Evolutionary conservation across 495 filamentous ascomycete genomes (phyloP).

Genomic region (Podospora fimiseda): DNA sequence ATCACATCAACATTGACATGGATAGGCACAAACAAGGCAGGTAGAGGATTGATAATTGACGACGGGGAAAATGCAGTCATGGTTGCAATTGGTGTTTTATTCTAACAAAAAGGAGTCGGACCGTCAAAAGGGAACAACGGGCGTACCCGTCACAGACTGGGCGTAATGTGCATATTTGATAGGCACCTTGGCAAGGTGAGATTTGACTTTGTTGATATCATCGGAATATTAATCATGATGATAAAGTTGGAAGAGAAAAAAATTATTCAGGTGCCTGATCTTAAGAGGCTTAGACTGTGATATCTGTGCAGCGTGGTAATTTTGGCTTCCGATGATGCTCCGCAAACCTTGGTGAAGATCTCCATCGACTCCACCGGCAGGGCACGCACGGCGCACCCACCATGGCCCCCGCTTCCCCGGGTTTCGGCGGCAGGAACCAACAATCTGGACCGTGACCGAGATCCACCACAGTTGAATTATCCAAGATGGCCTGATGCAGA

Average conservation of each 20-base stretch:
- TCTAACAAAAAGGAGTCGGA: not conserved
- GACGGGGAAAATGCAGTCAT: not conserved
- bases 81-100: not conserved
- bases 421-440: slow-evolving; percentile 5
- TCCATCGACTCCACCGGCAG: not conserved
- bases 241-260: no score
- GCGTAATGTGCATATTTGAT: no score
- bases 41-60: not conserved
- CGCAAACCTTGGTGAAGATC: slow-evolving; percentile 2
- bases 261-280: no score
- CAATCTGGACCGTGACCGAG: not conserved
- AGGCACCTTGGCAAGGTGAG: no score
- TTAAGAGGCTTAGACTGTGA: no score
- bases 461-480: not conserved
- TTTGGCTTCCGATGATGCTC: not conserved
- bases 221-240: no score
- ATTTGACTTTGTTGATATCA: no score
- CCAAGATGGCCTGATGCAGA: not conserved
- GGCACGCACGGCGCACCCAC: not conserved
- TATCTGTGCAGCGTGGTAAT: no score
- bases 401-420: slow-evolving; percentile 17
- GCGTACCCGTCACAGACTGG: not conserved
- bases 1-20: not conserved
- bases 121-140: not conserved
- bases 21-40: not conserved